Evolutionary conservation across 78 protist genomes (phyloP), one percentile per base, ranked within the genome.

Genomic region (Isochrysis galbana): DNA sequence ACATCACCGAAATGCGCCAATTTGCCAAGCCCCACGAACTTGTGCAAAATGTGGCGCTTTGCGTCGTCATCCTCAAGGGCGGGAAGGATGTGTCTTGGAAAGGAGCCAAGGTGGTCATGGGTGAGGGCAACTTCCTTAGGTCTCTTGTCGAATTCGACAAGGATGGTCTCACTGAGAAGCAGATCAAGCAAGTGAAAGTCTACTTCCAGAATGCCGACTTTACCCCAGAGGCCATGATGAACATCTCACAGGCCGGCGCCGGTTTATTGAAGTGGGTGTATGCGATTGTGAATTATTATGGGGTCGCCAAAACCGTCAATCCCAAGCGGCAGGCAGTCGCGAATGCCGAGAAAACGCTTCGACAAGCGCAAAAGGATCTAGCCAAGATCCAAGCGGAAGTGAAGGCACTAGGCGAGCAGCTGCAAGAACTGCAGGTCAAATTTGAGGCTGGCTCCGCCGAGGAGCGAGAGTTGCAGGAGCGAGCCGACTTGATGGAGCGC

Each of bases 201-300:
- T 39, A 48, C 90, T n/a, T 94, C 83, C 38, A 5, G n/a, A 38
- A 55, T 25, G 42, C 87, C 32, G 83, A 0, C 22, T 90, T 91
- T 61, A 67, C 70, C 69, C 61, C 88, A 38, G 95, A 67, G 44
- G 41, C 23, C 51, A 38, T 96, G 87, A 19, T 5, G 54, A 54
- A 0, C 38, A 90, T 91, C 25, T 94, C 96, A 42, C 1, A 4
- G 45, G 98, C 98, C 1, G 98, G 94, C 44, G 91, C 92, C 0
- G 97, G 95, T 14, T 90, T 97, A 55, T 91, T 94, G 44, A 22
- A 32, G 48, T 97, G 97, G 96, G 97, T 97, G 46, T 2, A 22
- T 7, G 97, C 97, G 39, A 89, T 96, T 61, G 90, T 94, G n/a
- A 89, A 94, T 87, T 97, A 95, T 94, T 91, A 94, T 70, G 83